Evolutionary conservation across 73 alveolate genomes (phyloP).

Genomic region (Durusdinium trenchii): DNA sequence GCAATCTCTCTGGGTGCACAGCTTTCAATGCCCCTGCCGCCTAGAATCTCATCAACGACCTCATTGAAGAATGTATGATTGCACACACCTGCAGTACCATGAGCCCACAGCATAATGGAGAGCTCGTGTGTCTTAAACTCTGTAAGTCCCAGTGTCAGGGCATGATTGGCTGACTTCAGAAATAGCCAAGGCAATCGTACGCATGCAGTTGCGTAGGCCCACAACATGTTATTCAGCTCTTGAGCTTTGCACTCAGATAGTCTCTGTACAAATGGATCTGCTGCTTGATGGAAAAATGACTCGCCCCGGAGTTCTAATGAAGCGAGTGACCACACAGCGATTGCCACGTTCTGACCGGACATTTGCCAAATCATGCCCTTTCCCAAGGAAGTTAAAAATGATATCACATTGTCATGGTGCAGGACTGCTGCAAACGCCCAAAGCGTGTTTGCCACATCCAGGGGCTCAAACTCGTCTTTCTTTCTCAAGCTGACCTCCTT

Average conservation of each 20-base stretch:
- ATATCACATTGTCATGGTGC: slow-evolving; percentile 2
- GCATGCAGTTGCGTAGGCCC: slow-evolving; percentile 78
- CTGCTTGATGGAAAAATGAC: slow-evolving; percentile 49
- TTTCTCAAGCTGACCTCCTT: slow-evolving; percentile 20
- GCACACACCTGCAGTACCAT: slow-evolving; percentile 92
- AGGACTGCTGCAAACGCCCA: slow-evolving; percentile 90
- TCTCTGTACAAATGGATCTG: slow-evolving; percentile 62
- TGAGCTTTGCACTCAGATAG: slow-evolving; percentile 79
- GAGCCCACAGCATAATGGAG: slow-evolving; percentile 91
- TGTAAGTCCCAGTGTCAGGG: slow-evolving; percentile 42
- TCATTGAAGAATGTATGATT: slow-evolving; percentile 80
- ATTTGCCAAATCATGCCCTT: slow-evolving; percentile 50
- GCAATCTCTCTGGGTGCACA: slow-evolving; percentile 84
- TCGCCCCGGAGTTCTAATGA: slow-evolving; percentile 46
- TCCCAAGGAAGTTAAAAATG: slow-evolving; percentile 25
- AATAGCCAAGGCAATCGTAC: slow-evolving; percentile 85
- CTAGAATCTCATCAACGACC: slow-evolving; percentile 41
- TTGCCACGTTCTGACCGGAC: slow-evolving; percentile 71
- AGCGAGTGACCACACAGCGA: slow-evolving; percentile 73
- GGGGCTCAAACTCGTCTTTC: slow-evolving; percentile 51
- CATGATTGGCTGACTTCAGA: slow-evolving; percentile 58
- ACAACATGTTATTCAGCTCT: slow-evolving; percentile 75
- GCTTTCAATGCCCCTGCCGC: slow-evolving; percentile 63
- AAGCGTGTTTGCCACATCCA: slow-evolving; percentile 68
- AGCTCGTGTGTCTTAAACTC: slow-evolving; percentile 85